Base-by-base conservation (phyloP, 1,284 basidiomycete species). In the Nidula niveotomentosa region DNA sequence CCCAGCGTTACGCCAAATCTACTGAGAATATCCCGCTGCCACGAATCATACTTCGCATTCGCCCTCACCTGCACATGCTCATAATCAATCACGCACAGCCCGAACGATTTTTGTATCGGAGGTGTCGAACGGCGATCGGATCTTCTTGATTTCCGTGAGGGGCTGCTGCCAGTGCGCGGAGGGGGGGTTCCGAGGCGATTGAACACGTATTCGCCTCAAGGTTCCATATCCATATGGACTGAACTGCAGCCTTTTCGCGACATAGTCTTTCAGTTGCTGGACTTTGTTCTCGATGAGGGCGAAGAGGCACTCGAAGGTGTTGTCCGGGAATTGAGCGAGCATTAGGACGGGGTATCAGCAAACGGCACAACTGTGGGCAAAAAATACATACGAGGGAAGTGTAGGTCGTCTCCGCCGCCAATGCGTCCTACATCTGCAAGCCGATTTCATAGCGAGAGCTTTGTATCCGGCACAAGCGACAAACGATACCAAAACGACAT, bases 161-260 rank as follows among this genome's bases (percentile, higher is more conserved):
- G 98, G 84, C 65, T 96, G 90, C 67, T 97, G 94, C 97, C 97
- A 99, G 69, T 90, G 82, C 0, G 85, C 85, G 17, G n/a, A n/a
- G 99, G 85, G 8, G 92, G 93, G 69, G 98, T 95, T 15, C 96
- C 97, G 6, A 98, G 87, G 0, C 92, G 90, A 63, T 88, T 90
- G 80, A 97, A 98, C 17, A 99, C 95, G 65, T 91, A 91, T 80
- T 98, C 96, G 95, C 85, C 72, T 99, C 95, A 49, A 98, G 86
- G 70, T 99, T n/a, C n/a, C n/a, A n/a, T n/a, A n/a, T 97, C 97
- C 96, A 99, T 0, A 99, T 80, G 0, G 95, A 96, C 72, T 99
- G 84, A 99, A 99, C 68, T 96, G 95, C 0, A 98, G 85, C 96
- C 97, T 99, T 75, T 97, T 97, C 60, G 82, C 90, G 51, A 98